Evolutionary conservation across 352 stramenopile genomes (phyloP).

Genomic region (Phytophthora idaei): DNA sequence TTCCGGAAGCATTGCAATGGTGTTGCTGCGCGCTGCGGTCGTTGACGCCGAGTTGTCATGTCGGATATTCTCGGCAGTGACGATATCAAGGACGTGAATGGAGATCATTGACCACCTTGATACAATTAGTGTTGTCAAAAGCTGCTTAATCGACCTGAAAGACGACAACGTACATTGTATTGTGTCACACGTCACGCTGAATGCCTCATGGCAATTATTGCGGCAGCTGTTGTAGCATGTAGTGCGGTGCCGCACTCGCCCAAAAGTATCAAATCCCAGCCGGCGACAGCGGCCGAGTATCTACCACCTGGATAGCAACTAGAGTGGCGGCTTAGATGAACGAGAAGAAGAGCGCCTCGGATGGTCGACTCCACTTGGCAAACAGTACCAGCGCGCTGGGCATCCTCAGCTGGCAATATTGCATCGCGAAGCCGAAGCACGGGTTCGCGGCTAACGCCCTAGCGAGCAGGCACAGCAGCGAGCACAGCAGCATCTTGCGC

Average conservation of each 20-base stretch:
- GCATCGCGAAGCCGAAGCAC: constrained; percentile 30
- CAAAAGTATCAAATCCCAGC: not conserved
- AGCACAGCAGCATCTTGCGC: constrained; percentile 31
- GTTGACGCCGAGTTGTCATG: not conserved
- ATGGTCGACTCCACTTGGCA: constrained; percentile 22
- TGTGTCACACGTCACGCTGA: not conserved
- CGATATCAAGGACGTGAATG: not conserved
- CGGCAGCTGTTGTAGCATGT: not conserved
- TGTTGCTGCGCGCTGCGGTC: constrained; percentile 1
- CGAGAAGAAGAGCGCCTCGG: constrained; percentile 32
- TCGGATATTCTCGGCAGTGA: not conserved
- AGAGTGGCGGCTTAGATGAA: constrained; percentile 17
- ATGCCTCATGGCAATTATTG: not conserved
- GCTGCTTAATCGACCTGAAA: not conserved
- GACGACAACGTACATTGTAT: not conserved
- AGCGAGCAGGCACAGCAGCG: constrained; percentile 26
- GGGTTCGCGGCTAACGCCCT: constrained; percentile 28
- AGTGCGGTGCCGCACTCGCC: not conserved
- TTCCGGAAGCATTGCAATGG: constrained; percentile 1
- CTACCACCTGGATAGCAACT: not conserved
- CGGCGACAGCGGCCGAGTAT: not conserved
- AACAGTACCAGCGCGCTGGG: constrained; percentile 28
- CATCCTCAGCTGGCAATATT: constrained; percentile 32
- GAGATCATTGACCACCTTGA: not conserved
- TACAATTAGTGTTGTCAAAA: no score